Evolutionary conservation across 805 yeast species (phyloP).

Genomic region (Saturnispora saitoi): DNA sequence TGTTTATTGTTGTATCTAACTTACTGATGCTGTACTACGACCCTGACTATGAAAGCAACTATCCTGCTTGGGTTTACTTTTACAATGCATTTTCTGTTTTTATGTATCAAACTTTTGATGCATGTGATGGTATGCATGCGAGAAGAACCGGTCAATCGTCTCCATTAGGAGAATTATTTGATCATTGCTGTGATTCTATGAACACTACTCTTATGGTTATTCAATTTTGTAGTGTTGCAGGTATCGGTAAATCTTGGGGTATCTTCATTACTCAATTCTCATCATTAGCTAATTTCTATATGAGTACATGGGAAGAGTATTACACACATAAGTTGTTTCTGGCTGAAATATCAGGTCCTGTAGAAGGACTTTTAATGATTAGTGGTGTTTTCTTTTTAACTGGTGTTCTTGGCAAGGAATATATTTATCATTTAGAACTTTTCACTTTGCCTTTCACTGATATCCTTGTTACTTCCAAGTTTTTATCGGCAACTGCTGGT

Average conservation of each 20-base stretch:
- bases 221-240: conserved; percentile 67
- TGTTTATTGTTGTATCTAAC: conserved; percentile 60
- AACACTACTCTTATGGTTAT: conserved; percentile 69
- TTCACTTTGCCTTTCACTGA: neutral
- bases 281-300: conserved; percentile 69
- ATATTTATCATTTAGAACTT: conserved; percentile 44
- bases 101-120: conserved; percentile 91
- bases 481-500: conserved; percentile 42
- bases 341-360: conserved; percentile 84
- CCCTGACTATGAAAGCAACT: conserved; percentile 49
- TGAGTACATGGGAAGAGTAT: conserved; percentile 93
- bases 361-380: conserved; percentile 78
- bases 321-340: conserved; percentile 78
- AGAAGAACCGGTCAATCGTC: conserved; percentile 92
- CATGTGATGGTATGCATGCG: conserved; percentile 94
- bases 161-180: conserved; percentile 90
- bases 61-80: conserved; percentile 72
- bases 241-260: conserved; percentile 61
- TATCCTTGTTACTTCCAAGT: conserved; percentile 25
- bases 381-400: conserved; percentile 47
- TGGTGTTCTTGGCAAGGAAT: conserved; percentile 57
- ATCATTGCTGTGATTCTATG: conserved; percentile 69
- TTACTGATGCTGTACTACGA: conserved; percentile 61
- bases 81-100: conserved; percentile 76
- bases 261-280: conserved; percentile 62